Percentiles rank a stretch among this genome's conserved stretches.
Conservation (phyloP, 2,329 filamentous ascomycete species). For the Cordyceps militaris region DNA sequence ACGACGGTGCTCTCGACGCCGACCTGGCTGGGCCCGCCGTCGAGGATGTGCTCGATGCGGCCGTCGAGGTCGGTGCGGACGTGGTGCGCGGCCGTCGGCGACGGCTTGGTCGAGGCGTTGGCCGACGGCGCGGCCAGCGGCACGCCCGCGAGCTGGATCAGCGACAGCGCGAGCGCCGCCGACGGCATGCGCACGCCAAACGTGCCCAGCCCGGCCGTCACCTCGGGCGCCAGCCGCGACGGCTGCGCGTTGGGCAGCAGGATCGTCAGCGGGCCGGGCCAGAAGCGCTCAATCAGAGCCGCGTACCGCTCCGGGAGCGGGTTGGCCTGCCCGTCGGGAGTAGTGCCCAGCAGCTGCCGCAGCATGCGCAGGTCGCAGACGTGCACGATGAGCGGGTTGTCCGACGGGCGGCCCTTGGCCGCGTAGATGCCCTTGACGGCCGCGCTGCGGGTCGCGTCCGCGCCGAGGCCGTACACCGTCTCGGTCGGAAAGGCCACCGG, state of each 20-base stretch:
- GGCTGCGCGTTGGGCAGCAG: slow-evolving; percentile 68
- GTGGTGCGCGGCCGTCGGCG: slow-evolving; percentile 83
- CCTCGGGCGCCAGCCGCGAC: slow-evolving; percentile 75
- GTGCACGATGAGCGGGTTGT: slow-evolving; percentile 95
- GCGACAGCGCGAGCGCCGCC: slow-evolving; percentile 72
- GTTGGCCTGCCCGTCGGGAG: slow-evolving; percentile 24
- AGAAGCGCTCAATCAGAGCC: slow-evolving; percentile 73
- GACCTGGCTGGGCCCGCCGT: slow-evolving; percentile 79
- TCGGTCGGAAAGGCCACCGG: slow-evolving; percentile 96
- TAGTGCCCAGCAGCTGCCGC: slow-evolving; percentile 47
- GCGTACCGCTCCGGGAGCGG: slow-evolving; percentile 68
- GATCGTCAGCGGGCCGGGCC: slow-evolving; percentile 91
- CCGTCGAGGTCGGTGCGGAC: slow-evolving; percentile 79
- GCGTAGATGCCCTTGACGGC: slow-evolving; percentile 89
- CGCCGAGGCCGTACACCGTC: slow-evolving; percentile 95
- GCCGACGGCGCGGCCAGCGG: slow-evolving; percentile 89
- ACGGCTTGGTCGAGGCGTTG: slow-evolving; percentile 89
- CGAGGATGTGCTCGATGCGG: slow-evolving; percentile 77
- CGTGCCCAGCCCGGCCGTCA: slow-evolving; percentile 75
- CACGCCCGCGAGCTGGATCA: slow-evolving; percentile 71
- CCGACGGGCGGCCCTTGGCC: slow-evolving; percentile 82
- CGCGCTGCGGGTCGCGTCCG: slow-evolving; percentile 78
- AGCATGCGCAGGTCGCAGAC: slow-evolving; percentile 76
- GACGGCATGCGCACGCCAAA: slow-evolving; percentile 90
- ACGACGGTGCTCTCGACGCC: slow-evolving; percentile 97